Conservation (phyloP, 148 eudicot species). For the Euryodendron excelsum region DNA sequence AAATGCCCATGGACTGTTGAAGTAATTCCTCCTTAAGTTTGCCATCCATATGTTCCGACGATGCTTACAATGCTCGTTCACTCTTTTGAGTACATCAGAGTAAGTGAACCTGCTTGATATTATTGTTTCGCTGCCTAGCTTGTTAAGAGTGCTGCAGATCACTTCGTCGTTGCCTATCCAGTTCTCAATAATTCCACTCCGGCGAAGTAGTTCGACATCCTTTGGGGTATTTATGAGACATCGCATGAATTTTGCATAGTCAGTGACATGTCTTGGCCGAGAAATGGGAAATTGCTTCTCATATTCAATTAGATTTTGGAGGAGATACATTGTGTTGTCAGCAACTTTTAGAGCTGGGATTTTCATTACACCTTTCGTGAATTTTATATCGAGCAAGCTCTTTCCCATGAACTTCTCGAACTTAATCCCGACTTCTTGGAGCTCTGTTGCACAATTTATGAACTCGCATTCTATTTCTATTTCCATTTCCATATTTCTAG, state of each 20-base stretch:
- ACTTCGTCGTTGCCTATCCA: conserved; percentile 1
- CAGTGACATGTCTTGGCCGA: background rate
- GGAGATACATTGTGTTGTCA: background rate
- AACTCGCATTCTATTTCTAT: background rate
- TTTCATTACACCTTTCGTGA: background rate
- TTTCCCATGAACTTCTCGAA: background rate
- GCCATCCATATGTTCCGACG: conserved; percentile 9
- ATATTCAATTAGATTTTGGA: conserved; percentile 4
- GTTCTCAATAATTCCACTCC: conserved; percentile 8
- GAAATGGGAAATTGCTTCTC: background rate
- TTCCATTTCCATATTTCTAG: background rate
- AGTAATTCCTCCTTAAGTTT: background rate
- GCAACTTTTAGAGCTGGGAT: conserved; percentile 1
- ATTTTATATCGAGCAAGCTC: background rate
- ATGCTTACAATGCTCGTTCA: conserved; percentile 1
- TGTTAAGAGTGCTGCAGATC: background rate
- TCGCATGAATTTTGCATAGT: conserved; percentile 1
- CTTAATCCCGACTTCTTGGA: conserved; percentile 13
- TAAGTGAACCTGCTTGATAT: background rate
- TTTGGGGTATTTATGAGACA: conserved; percentile 6
- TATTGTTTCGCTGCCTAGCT: background rate
- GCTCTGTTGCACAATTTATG: conserved; percentile 3
- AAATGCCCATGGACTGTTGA: background rate
- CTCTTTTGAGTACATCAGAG: background rate
- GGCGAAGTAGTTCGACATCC: conserved; percentile 7